Evolutionary conservation across 192 early-diverging fungal genomes (phyloP), one percentile per base, ranked within the genome.

Genomic region (Oehlia diaphana): DNA sequence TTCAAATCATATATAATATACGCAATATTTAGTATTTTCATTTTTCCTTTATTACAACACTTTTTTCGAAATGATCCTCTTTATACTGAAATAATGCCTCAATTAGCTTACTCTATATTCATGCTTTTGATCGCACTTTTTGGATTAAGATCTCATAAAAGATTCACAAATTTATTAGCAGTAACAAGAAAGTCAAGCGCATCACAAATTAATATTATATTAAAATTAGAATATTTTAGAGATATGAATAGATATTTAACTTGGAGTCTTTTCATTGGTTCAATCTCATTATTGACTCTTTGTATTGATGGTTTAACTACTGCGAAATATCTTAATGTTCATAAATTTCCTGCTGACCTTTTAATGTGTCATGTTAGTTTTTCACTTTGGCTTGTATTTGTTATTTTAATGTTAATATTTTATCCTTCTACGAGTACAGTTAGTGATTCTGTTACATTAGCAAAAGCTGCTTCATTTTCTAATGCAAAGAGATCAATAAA

Each of bases 1-100:
- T 84, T 84, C 42, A 81, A 81, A 68, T 84, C 82, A 63, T 86
- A 86, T 28, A 82, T 86, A n/a, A 58, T 84, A n/a, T 83, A 78
- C 53, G 81, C 79, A 50, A 47, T 76, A 8, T 50, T 84, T 21
- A 86, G 83, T 73, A 33, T 83, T 8, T 65, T 79, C 16, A 81
- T 81, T 61, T 86, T 86, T 49, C 85, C 85, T 26, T 53, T 82
- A 12, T 31, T 86, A 47, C 83, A 84, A 81, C 84, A 69, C 35
- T 47, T 65, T 10, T 84, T 83, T 49, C 76, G 82, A 23, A 23
- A 71, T 42, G n/a, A 42, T 21, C 37, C 33, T 19, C 79, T 81
- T 7, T 77, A 81, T 1, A 68, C 73, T 4, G 85, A 86, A 76
- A 73, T 84, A n/a, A 78, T 84, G n/a, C 85, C 85, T 63, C 81